Base-by-base conservation (phyloP, 495 filamentous ascomycete species). In the Margaritispora aquatica region DNA sequence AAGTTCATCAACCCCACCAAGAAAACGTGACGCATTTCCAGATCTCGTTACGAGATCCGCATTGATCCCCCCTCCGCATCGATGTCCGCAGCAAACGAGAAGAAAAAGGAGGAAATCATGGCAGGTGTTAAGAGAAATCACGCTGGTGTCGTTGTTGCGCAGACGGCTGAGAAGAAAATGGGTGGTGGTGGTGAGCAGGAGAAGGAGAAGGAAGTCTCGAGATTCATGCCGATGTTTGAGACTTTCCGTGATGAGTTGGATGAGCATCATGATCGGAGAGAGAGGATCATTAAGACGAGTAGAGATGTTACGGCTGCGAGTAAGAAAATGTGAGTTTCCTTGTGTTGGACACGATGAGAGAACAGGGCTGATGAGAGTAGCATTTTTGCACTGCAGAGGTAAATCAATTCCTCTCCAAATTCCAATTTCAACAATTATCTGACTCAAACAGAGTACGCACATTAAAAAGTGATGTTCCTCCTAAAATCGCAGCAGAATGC, bases 341-440 rank as follows among this genome's bases (percentile, higher is more conserved):
- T 26, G 21, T 47, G 31, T 49, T 29, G 31, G 44, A 48, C n/a
- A n/a, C 29, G 5, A 13, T 26, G 60, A 41, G 27, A 13, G 31
- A 10, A 34, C 46, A 5, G 10, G 9, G 41, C 62, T 61, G 36
- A 58, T 31, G 10, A 59, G 38, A 10, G 46, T 65, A 96, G 93
- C 51, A 97, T 97, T 58, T 97, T 98, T 74, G 84, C 92, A 2
- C 75, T 97, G 19, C 94, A 97, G 74, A 84, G 93, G 89, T 93
- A 83, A 26, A 24, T 24, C n/a, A n/a, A n/a, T n/a, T n/a, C n/a
- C n/a, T n/a, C n/a, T n/a, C n/a, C n/a, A n/a, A n/a, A n/a, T n/a
- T n/a, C n/a, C n/a, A n/a, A n/a, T n/a, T n/a, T n/a, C n/a, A n/a
- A n/a, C n/a, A n/a, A n/a, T n/a, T n/a, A n/a, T n/a, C 64, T 67